A percentile compares a stretch with the other conserved stretches of the same genome.
These are phyloP conservation scores for Biancaea sappan DNA, from an alignment of 306 rosid genomes.

Conservation along the genomic window DNA sequence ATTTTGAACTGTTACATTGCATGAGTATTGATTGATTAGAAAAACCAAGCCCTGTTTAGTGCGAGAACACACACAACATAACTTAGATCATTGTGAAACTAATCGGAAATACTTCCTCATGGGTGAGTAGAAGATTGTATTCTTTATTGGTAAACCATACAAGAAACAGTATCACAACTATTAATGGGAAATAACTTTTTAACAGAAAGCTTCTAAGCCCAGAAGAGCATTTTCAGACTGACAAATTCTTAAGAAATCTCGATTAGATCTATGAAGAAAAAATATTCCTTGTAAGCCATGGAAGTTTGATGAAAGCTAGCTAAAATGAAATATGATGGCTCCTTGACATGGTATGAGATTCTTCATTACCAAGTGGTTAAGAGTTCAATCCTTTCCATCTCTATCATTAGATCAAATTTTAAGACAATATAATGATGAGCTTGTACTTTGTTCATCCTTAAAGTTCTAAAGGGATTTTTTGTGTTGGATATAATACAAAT, in stretches of 20 bases:
- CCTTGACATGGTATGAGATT: background rate
- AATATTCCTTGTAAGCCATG: background rate
- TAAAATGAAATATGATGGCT: background rate
- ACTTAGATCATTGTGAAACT: conserved; percentile 22
- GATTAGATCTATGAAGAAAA: background rate
- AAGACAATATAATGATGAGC: background rate
- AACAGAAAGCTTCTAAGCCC: background rate
- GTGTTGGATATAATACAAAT: background rate
- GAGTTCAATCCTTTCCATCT: background rate
- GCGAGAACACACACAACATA: conserved; percentile 10
- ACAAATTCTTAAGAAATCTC: background rate
- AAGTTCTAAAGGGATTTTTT: background rate
- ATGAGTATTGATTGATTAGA: conserved; percentile 31
- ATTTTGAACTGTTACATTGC: conserved; percentile 55
- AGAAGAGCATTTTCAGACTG: background rate
- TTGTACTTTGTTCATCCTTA: background rate
- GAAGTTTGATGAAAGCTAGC: background rate
- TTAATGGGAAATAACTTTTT: background rate
- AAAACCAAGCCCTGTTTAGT: conserved; percentile 22
- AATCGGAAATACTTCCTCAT: conserved; percentile 19
- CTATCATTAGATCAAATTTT: background rate
- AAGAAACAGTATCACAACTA: background rate
- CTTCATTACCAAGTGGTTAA: background rate
- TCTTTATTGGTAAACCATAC: conserved; percentile 22
- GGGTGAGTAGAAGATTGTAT: conserved; percentile 2